A percentile compares a stretch with the other conserved stretches of the same genome.
Conservation (phyloP, 1,284 basidiomycete species). For the Cryptococcus hybrid region DNA sequence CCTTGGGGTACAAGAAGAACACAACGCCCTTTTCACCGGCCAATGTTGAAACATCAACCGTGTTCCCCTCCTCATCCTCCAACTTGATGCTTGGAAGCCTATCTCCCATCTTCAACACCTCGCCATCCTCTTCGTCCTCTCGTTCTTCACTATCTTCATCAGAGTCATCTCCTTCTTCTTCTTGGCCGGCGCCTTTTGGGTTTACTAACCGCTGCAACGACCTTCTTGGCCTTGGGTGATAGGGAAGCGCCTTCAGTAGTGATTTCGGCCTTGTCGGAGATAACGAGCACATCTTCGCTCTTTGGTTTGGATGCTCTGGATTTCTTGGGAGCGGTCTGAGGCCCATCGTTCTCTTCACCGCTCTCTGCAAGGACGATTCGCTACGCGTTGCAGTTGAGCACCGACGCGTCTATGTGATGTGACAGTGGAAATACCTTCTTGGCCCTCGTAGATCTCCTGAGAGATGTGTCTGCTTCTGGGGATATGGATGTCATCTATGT, state of each 20-base stretch:
- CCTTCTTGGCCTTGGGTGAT: constrained; percentile 18
- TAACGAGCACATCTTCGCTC: not conserved
- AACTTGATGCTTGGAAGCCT: constrained; percentile 70
- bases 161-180: not conserved
- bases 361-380: not conserved
- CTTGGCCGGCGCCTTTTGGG: constrained; percentile 21
- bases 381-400: not conserved
- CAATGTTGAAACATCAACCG: constrained; percentile 44
- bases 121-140: constrained; percentile 29
- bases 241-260: not conserved
- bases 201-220: constrained; percentile 18
- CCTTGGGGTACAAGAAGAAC: constrained; percentile 64
- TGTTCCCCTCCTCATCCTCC: constrained; percentile 58
- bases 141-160: constrained; percentile 7
- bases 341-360: not conserved
- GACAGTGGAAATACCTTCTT: constrained; percentile 1
- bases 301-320: constrained; percentile 11
- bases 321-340: constrained; percentile 16
- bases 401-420: not conserved
- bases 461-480: constrained; percentile 1
- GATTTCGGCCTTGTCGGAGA: not conserved
- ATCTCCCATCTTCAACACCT: constrained; percentile 67
- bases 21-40: constrained; percentile 68
- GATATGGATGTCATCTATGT: not conserved
- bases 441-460: constrained; percentile 6